Base-by-base conservation (phyloP, 345 rosid species). In the Kandelia obovata region DNA sequence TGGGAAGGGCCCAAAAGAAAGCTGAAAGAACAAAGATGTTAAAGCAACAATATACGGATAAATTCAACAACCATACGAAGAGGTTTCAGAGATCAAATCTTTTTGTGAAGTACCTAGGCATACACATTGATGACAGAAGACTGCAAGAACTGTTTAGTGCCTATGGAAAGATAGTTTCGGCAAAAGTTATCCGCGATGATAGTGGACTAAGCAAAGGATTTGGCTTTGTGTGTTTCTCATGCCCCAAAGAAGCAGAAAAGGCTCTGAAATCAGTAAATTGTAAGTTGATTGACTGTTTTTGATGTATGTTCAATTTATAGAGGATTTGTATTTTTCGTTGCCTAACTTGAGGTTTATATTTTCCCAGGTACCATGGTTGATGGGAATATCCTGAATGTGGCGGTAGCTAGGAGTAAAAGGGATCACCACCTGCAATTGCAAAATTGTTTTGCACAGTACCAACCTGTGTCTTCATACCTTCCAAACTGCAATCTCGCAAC, bases 151-250 rank as follows among this genome's bases (percentile, higher is more conserved):
- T 79, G 58, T 92, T 92, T 65, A 64, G 87, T 53, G 37, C 58
- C 56, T 84, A 58, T 71, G 96, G 97, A 61, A 2, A 43, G 35
- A 75, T 92, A 78, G 78, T 75, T 62, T 86, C 89, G 5, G 86
- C 80, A 39, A 89, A 70, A 79, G 89, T 92, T 68, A 86, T 85
- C 83, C 71, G 84, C 62, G 30, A 79, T 65, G 80, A 74, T 39
- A 68, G 73, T 61, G 92, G 97, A 21, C 51, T 3, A 26, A 89
- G 92, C 72, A 88, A 80, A 71, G 85, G 87, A 63, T 89, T 85
- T 75, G 97, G 96, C 49, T 91, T 89, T 75, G 97, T 92, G 55
- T 79, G 87, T 70, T 89, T 86, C 84, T 84, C 90, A 66, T 76
- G 71, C 55, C 66, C 79, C 68, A 85, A 80, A 73, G 96, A 88